Evolutionary conservation across 768 basidiomycete species (phyloP), one percentile per base, ranked within the genome.

Genomic region (Russula lepida): DNA sequence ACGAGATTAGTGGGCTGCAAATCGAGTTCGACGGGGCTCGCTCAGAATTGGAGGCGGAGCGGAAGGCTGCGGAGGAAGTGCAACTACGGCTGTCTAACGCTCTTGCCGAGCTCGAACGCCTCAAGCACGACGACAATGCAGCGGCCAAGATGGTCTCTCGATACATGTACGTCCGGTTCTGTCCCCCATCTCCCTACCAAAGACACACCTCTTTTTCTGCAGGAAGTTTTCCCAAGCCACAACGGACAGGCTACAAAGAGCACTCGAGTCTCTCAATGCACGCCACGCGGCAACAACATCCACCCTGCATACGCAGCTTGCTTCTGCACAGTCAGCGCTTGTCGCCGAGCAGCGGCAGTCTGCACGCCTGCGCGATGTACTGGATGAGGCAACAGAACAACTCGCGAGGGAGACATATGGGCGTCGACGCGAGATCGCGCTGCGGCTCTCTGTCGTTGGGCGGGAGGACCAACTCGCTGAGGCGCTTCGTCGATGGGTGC

Each of bases 211-310:
- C 56, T n/a, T 64, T 52, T 39, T 60, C 9, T 3, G 27, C 63
- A 91, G 90, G 90, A 87, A 84, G 71, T 93, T 92, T 72, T 90
- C 89, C 2, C 90, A 93, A 68, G 75, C 80, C 2, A 83, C 87
- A 7, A 86, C 85, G 4, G 79, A 88, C 57, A 69, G 78, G 1
- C 80, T 92, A 0, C 87, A 89, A 64, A 67, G 74, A 4, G 80
- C 88, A 13, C 75, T 92, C 46, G 74, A 75, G 6, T 72, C 81
- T 2, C 76, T 89, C 51, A 83, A 82, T 56, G 69, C 77, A 0
- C 81, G 90, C 3, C 85, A 91, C 67, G 72, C 78, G 2, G 81
- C 86, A 1, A 86, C 86, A 0, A 67, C 82, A 0, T 67, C 78
- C 5, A 87, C 86, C 0, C 73, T 88, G 2, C 74, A 81, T 21